A percentile compares a stretch with the other conserved stretches of the same genome.
Evolutionary conservation across 768 basidiomycete genomes (phyloP).

Genomic region (Pleurotus sapidus): DNA sequence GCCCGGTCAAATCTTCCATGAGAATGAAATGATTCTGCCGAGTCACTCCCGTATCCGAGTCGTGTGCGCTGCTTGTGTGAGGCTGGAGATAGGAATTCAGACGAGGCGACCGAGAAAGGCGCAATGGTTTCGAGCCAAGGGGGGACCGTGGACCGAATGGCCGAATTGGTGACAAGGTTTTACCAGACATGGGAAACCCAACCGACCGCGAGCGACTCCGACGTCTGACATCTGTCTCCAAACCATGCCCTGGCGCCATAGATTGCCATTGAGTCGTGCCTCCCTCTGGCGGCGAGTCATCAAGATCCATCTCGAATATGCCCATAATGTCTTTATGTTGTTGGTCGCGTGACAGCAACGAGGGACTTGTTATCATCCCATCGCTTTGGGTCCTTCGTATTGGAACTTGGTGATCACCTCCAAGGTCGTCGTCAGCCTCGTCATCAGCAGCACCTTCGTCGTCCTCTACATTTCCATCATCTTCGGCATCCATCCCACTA

Average conservation of each 20-base stretch:
- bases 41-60: conserved; percentile 47
- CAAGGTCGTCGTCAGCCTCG: not conserved
- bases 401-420: not conserved
- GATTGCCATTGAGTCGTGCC: conserved; percentile 19
- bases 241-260: conserved; percentile 21
- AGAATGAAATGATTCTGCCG: conserved; percentile 97
- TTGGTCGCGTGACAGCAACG: conserved; percentile 30
- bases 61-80: not conserved
- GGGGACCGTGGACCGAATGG: conserved; percentile 1
- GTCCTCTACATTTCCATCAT: not conserved
- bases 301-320: conserved; percentile 45
- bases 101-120: not conserved
- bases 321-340: conserved; percentile 28
- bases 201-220: conserved; percentile 44
- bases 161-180: not conserved
- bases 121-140: not conserved
- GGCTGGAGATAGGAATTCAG: not conserved
- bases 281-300: conserved; percentile 16
- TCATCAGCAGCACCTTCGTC: not conserved
- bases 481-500: not conserved
- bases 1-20: conserved; percentile 97
- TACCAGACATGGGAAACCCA: conserved; percentile 12
- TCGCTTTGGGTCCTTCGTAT: conserved; percentile 72
- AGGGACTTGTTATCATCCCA: conserved; percentile 36
- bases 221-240: conserved; percentile 21